A percentile compares a stretch with the other conserved stretches of the same genome.
These are phyloP conservation scores for Leccinum pachyderme DNA, from an alignment of 1,284 basidiomycete genomes.

Conservation along the genomic window DNA sequence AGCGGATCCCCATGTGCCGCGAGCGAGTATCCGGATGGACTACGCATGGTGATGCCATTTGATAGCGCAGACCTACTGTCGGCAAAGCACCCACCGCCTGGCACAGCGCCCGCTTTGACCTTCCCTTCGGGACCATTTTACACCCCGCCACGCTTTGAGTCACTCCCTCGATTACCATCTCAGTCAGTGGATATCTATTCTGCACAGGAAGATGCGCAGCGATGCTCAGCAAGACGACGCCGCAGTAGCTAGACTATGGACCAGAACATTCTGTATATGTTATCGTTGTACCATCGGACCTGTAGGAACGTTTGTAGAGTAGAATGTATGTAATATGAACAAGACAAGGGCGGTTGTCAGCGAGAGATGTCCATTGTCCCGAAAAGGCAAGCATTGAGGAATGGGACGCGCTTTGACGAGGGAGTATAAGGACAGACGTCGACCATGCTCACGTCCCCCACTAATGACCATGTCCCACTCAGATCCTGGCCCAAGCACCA, in stretches of 20 bases:
- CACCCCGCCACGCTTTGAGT: conserved; percentile 17
- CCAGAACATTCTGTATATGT: conserved; percentile 1
- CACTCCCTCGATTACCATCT: conserved; percentile 30
- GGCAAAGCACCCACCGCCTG: conserved; percentile 2
- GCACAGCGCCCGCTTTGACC: neutral
- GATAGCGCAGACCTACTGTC: conserved; percentile 19
- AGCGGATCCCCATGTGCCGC: conserved; percentile 22
- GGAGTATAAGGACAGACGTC: conserved; percentile 23
- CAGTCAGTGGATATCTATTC: conserved; percentile 19
- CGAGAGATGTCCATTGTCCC: conserved; percentile 29
- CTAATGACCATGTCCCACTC: conserved; percentile 10
- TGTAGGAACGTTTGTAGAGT: conserved; percentile 21
- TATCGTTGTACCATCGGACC: conserved; percentile 23
- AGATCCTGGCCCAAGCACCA: conserved; percentile 21
- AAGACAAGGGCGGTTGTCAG: conserved; percentile 18
- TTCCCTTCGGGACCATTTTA: conserved; percentile 16
- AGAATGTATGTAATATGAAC: conserved; percentile 16
- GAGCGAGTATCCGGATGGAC: conserved; percentile 11
- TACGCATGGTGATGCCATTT: conserved; percentile 28
- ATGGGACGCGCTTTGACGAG: conserved; percentile 32
- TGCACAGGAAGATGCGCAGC: conserved; percentile 19
- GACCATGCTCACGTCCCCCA: conserved; percentile 17
- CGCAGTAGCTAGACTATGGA: conserved; percentile 21
- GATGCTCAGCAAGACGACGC: conserved; percentile 7
- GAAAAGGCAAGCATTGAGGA: conserved; percentile 36